Base-by-base conservation (phyloP, 208 protist species). In the Trypanosomatidae sp. region DNA sequence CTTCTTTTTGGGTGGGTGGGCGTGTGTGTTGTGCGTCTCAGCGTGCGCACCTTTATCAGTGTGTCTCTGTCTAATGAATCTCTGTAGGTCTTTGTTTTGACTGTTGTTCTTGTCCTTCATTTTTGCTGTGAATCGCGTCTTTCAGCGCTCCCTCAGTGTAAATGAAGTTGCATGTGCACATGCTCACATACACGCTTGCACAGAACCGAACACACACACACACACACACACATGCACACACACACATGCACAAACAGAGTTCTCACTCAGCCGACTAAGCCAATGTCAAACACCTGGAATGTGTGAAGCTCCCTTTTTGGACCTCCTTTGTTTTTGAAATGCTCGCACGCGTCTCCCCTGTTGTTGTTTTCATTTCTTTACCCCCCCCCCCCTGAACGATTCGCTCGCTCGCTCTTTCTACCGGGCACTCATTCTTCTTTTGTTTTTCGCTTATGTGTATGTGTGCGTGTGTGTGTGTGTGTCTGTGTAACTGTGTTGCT, bases 381-480 rank as follows among this genome's bases (percentile, higher is more conserved):
- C 25, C 36, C 6, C 55, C 30, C n/a, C 12, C 28, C 55, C 22
- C 30, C 55, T 30, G 55, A 36, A 28, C n/a, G 55, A 28, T 22
- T 60, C 28, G 28, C 28, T 60, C 28, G 55, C 30, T 28, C n/a
- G 17, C n/a, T 3, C 60, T 13, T 66, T 17, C 33, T 39, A 39
- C 36, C 41, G 6, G 60, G 19, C 49, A 53, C 19, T 53, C 17
- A 49, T 17, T 66, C 7, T 50, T 66, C 19, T n/a, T 66, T 53
- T 8, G 49, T 53, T 53, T 53, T 53, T 17, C 19, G 5, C 1
- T n/a, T 53, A 39, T 15, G 30, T 62, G 22, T 41, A 39, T 39
- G 30, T 65, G 47, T n/a, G 19, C 55, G n/a, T 28, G 15, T 52
- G 2, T 77, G 36, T 70, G 64, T 83, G 46, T 73, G 47, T 78